phyloP scores from a whole-genome alignment of 139 green algal genomes.

The Tetradesmus lagerheimii region DNA sequence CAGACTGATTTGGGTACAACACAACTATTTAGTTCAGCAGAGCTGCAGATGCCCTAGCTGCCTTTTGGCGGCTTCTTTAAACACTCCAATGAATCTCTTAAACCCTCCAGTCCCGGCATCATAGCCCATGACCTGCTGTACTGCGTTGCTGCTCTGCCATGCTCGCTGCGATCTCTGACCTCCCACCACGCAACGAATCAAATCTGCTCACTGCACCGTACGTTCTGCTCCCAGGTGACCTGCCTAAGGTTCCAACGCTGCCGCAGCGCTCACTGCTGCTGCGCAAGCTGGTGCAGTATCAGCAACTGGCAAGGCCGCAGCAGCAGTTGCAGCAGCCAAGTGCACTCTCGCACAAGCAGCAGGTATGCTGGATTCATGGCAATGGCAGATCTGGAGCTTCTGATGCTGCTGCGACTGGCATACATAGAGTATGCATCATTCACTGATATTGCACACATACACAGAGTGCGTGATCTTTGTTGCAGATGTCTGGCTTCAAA shows the following conservation, averaged over 20 bases:
- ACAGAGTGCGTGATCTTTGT: too few species aligned
- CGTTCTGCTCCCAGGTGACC: neutral
- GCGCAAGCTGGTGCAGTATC: conserved; percentile 19
- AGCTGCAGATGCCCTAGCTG: neutral
- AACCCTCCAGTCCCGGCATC: too few species aligned
- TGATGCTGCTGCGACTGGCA: neutral
- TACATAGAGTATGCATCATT: too few species aligned
- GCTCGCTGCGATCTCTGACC: too few species aligned
- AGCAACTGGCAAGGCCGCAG: neutral
- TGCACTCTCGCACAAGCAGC: neutral
- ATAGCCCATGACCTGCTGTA: too few species aligned
- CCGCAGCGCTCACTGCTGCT: conserved; percentile 31
- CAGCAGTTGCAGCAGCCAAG: neutral
- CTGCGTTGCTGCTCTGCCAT: too few species aligned
- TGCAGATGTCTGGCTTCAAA: too few species aligned
- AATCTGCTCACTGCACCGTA: too few species aligned
- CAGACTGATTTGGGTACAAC: neutral
- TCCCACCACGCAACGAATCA: too few species aligned
- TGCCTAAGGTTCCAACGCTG: conserved; percentile 1
- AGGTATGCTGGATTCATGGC: neutral
- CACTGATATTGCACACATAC: too few species aligned
- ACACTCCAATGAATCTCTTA: too few species aligned
- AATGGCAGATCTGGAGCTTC: neutral
- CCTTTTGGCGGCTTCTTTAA: too few species aligned
- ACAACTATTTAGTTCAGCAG: neutral